Evolutionary conservation across 176 grass and related monocot genomes (phyloP), one percentile per base, ranked within the genome.

Genomic region (Tillandsia fasciculata): DNA sequence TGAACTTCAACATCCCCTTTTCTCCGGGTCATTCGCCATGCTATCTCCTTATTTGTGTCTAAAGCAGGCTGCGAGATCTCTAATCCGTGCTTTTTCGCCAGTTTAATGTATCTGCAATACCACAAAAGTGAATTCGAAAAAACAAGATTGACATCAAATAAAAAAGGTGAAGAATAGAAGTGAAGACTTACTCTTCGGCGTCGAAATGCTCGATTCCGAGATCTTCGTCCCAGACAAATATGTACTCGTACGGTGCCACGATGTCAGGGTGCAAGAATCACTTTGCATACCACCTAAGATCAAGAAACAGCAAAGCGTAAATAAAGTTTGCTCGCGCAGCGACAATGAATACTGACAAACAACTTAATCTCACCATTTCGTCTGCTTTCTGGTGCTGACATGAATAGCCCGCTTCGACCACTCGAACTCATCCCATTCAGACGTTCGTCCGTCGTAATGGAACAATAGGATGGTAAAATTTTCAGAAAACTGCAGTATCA

Each of bases 221-320:
- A 85, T 72, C 80, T n/a, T 8, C 80, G 51, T 10, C 79, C 77
- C 61, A 77, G 77, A 13, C 79, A 47, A 80, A 80, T 66, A 85
- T 80, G 51, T 80, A 85, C 12, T 85, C 82, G 28, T 85, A 85
- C 67, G 67, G 12, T 64, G 67, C 82, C 64, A 85, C 82, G 13
- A 85, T 72, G 48, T 85, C 83, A 22, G 83, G 83, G 77, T 85
- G 83, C 29, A 85, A 71, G 77, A 85, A 85, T 68, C 83, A 69
- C 54, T 85, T 85, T 18, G 78, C 78, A 51, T 77, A 85, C 78
- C 83, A 85, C 83, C 83, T 85, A 10, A 57, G 65, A 75, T 69
- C 23, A 66, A 27, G 77, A 15, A 80, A 20, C 11, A 3, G 50
- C 64, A 56, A 13, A 3, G 5, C 5, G 52, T 13, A 54, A 54